A percentile compares a stretch with the other conserved stretches of the same genome.
Conservation (phyloP, 2,329 filamentous ascomycete genomes). For the Epichloe typhina region DNA sequence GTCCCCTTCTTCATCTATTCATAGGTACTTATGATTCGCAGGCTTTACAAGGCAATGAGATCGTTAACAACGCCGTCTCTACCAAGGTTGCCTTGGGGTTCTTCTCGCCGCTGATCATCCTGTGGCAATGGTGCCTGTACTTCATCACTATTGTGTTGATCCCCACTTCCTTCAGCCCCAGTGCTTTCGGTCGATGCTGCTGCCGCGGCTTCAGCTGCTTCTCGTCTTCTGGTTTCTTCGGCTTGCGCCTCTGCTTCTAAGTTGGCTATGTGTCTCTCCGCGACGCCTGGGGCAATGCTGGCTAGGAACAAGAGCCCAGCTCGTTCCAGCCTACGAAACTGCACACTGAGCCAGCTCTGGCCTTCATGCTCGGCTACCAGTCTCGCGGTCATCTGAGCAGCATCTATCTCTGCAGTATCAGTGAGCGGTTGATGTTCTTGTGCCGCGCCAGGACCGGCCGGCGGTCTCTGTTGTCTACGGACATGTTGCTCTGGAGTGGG, state of each 20-base stretch:
- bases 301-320: slow-evolving; percentile 50
- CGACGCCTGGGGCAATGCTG: slow-evolving; percentile 52
- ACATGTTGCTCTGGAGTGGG: slow-evolving; percentile 30
- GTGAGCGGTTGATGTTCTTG: slow-evolving; percentile 13
- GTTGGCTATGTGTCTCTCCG: slow-evolving; percentile 50
- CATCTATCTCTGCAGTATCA: slow-evolving; percentile 25
- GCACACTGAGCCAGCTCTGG: slow-evolving; percentile 21
- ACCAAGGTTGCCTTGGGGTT: neutral
- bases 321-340: slow-evolving; percentile 42
- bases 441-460: slow-evolving; percentile 11
- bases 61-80: slow-evolving; percentile 1
- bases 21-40: neutral
- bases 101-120: slow-evolving; percentile 1
- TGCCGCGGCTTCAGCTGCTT: slow-evolving; percentile 21
- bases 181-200: slow-evolving; percentile 5
- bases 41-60: slow-evolving; percentile 4
- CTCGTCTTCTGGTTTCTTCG: slow-evolving; percentile 27
- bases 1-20: neutral
- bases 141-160: neutral
- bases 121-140: slow-evolving; percentile 2
- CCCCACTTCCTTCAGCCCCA: neutral
- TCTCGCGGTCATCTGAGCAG: slow-evolving; percentile 39
- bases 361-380: slow-evolving; percentile 30
- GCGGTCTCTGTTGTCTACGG: slow-evolving; percentile 8
- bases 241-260: slow-evolving; percentile 38